phyloP scores from a whole-genome alignment of 1,284 basidiomycete genomes.

The Cryptococcus sp. region DNA sequence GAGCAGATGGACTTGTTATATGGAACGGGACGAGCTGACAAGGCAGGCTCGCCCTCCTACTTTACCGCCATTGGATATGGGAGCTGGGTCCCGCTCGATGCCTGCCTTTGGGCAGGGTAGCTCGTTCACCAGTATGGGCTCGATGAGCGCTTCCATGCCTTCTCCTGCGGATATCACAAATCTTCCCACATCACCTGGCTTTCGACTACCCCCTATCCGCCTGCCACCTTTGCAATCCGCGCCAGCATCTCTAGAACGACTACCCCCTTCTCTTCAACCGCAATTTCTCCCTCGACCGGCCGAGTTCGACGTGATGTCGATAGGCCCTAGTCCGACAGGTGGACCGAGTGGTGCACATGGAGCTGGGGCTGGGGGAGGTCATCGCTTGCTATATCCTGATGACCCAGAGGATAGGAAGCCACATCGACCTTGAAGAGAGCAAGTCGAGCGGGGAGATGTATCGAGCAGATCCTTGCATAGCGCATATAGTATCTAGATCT shows the following conservation, averaged over 20 bases:
- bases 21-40: not conserved
- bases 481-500: no score
- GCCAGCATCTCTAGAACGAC: not conserved
- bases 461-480: no score
- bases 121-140: no score
- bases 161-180: not conserved
- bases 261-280: no score
- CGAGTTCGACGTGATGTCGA: not conserved
- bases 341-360: not conserved
- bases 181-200: not conserved
- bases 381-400: not conserved
- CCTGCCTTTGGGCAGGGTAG: no score
- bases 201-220: constrained; percentile 10
- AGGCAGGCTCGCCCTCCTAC: not conserved
- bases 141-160: no score
- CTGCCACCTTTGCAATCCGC: constrained; percentile 2
- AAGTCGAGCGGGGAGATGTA: no score
- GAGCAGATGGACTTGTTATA: not conserved
- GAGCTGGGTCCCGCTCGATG: no score
- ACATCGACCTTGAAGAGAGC: no score
- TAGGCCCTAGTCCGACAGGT: not conserved
- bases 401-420: no score
- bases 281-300: not conserved
- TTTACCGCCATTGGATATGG: no score
- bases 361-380: not conserved